phyloP scores from a whole-genome alignment of 805 yeast species.

The Torulaspora delbrueckii region DNA sequence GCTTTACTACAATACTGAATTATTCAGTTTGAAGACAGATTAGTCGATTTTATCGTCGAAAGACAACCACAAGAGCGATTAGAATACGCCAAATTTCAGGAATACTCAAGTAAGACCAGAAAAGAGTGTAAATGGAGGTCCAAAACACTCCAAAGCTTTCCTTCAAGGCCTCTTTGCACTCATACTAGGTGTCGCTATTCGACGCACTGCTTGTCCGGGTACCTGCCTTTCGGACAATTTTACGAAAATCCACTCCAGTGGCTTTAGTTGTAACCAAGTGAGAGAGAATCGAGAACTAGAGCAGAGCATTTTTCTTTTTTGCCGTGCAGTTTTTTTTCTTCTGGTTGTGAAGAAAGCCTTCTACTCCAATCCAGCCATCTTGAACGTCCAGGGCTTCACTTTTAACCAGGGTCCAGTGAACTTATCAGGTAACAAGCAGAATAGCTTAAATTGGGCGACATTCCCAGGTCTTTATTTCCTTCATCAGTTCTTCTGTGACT shows the following conservation, averaged over 20 bases:
- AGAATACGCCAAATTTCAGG: too few relatives aligned
- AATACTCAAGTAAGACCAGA: too few relatives aligned
- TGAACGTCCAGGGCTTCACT: not conserved
- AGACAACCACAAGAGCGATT: too few relatives aligned
- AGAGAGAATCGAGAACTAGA: too few relatives aligned
- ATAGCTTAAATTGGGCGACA: not conserved
- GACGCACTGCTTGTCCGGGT: not conserved
- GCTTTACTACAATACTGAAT: too few relatives aligned
- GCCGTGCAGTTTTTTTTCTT: slow-evolving; percentile 1
- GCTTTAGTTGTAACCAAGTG: not conserved
- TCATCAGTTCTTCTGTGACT: not conserved
- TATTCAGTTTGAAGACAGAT: too few relatives aligned
- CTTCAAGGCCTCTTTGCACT: not conserved
- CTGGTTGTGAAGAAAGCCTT: not conserved
- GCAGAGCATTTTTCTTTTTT: slow-evolving; percentile 3
- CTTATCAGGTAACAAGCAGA: not conserved
- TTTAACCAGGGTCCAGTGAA: not conserved
- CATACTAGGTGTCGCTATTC: not conserved
- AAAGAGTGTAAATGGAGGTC: too few relatives aligned
- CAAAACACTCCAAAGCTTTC: too few relatives aligned
- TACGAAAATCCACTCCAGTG: not conserved
- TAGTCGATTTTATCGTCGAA: too few relatives aligned
- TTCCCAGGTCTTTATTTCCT: not conserved
- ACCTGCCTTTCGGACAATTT: not conserved
- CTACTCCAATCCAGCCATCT: not conserved